Evolutionary conservation across 805 yeast species (phyloP).

Genomic region (Saccharomycopsis selenospora): DNA sequence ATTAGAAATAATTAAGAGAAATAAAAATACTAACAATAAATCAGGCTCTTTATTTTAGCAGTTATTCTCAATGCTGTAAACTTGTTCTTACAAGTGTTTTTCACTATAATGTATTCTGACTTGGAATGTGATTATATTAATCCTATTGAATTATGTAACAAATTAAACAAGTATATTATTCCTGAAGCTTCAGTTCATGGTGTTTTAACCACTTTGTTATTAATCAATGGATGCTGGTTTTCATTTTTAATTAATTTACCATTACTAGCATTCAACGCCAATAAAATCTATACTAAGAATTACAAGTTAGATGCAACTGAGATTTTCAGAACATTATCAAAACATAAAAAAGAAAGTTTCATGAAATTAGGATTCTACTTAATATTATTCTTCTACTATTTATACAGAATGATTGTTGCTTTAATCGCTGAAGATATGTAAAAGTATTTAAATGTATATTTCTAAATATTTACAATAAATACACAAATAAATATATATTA

Average conservation of each 20-base stretch:
- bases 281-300: constrained; percentile 70
- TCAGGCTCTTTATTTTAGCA: constrained; percentile 62
- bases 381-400: constrained; percentile 87
- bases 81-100: constrained; percentile 87
- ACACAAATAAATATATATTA: too few species aligned
- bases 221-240: constrained; percentile 89
- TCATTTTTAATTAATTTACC: constrained; percentile 79
- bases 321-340: constrained; percentile 87
- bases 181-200: constrained; percentile 89
- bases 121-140: constrained; percentile 94
- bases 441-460: constrained; percentile 6
- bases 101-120: constrained; percentile 92
- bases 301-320: constrained; percentile 94
- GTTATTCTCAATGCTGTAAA: constrained; percentile 81
- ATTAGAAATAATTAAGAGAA: too few species aligned
- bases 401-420: constrained; percentile 93
- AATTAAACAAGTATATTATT: constrained; percentile 77
- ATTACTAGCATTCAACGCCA: constrained; percentile 72
- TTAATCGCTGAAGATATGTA: constrained; percentile 60
- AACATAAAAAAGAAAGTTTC: constrained; percentile 89
- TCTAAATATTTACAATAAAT: neutral
- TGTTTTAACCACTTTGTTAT: constrained; percentile 57
- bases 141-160: constrained; percentile 93
- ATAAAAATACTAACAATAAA: constrained; percentile 21
- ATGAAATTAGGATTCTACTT: constrained; percentile 87